Conservation (phyloP, 345 rosid species). For the Syzygium oleosum region DNA sequence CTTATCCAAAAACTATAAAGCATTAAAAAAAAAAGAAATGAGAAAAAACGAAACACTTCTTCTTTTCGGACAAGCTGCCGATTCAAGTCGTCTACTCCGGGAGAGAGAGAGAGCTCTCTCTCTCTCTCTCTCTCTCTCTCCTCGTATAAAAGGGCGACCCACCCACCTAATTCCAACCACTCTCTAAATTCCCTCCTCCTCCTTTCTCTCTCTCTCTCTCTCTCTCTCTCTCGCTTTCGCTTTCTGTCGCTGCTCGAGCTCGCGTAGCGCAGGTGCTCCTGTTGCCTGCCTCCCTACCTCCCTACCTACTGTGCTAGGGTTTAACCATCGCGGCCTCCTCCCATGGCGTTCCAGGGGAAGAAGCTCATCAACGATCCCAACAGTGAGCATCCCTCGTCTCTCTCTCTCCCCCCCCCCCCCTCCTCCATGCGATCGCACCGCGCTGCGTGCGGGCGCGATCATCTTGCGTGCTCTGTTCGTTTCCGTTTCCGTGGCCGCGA, state of each 20-base stretch:
- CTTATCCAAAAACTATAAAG: background rate
- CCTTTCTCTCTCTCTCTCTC: background rate
- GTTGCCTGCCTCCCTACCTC: background rate
- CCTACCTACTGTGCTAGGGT: background rate
- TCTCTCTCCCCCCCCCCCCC: background rate
- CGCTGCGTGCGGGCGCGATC: background rate
- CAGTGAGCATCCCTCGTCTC: constrained; percentile 22
- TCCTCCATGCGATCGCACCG: background rate
- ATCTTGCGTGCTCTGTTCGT: background rate
- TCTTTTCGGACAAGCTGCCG: constrained; percentile 8
- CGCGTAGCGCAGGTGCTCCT: background rate
- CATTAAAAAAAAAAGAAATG: background rate
- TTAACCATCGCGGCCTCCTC: background rate
- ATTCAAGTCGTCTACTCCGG: background rate
- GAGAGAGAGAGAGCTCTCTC: background rate
- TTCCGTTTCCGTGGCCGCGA: background rate
- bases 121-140: background rate
- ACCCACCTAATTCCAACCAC: constrained; percentile 7
- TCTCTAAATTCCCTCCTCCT: background rate
- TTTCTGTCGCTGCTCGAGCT: background rate
- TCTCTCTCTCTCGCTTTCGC: background rate
- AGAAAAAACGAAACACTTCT: background rate
- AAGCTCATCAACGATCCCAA: constrained; percentile 84
- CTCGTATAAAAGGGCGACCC: background rate
- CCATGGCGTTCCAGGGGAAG: constrained; percentile 77